phyloP scores from a whole-genome alignment of 1,139 yeast species.

The Saccharomyces hybrid region DNA sequence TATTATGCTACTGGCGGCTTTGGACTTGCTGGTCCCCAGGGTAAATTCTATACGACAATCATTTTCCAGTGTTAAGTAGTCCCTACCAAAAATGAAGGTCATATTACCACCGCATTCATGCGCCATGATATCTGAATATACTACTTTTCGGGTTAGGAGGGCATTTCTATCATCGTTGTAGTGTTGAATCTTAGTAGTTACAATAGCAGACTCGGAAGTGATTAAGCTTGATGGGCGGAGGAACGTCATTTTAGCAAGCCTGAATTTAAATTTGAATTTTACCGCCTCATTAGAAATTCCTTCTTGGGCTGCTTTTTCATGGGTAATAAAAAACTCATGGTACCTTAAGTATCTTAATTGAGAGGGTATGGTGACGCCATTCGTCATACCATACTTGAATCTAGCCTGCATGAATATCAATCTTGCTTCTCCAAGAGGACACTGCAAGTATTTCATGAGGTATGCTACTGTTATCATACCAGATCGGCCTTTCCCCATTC shows the following conservation, averaged over 20 bases:
- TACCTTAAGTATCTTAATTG: conserved; percentile 65
- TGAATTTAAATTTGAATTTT: conserved; percentile 12
- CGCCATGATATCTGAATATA: background rate
- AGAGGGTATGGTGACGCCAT: conserved; percentile 65
- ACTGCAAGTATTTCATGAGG: conserved; percentile 43
- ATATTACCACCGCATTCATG: background rate
- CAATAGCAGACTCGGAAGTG: conserved; percentile 11
- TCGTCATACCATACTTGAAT: conserved; percentile 50
- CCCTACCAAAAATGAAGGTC: background rate
- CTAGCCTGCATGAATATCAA: conserved; percentile 48
- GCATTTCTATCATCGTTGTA: conserved; percentile 15
- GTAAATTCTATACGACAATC: conserved; percentile 25
- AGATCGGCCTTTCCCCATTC: conserved; percentile 87
- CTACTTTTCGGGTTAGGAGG: background rate
- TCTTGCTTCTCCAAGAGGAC: conserved; percentile 42
- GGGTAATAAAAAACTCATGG: conserved; percentile 36
- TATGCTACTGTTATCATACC: conserved; percentile 73
- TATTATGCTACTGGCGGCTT: conserved; percentile 15
- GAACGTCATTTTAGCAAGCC: conserved; percentile 14
- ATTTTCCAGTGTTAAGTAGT: conserved; percentile 3
- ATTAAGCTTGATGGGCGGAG: conserved; percentile 16
- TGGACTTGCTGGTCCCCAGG: conserved; percentile 7
- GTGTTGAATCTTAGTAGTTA: conserved; percentile 21
- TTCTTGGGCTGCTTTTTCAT: conserved; percentile 9
- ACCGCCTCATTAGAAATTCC: conserved; percentile 8